Evolutionary conservation across 1,284 basidiomycete species (phyloP).

Genomic region (Trametes sp.): DNA sequence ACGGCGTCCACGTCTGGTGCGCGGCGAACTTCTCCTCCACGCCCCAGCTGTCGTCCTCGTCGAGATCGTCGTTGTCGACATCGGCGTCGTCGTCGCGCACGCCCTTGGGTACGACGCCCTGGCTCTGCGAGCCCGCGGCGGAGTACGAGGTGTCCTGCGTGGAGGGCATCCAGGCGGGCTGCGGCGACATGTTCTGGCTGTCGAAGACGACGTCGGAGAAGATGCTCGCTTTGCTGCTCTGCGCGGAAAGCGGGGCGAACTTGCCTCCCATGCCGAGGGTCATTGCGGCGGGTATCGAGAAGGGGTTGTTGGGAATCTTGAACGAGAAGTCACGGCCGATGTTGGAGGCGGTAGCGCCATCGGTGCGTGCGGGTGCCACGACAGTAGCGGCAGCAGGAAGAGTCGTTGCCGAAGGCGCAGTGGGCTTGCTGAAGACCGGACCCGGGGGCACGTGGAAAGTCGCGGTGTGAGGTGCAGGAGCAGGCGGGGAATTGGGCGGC

Average conservation of each 20-base stretch:
- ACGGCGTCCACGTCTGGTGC: conserved; percentile 63
- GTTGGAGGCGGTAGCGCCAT: conserved; percentile 4
- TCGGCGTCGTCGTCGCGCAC: conserved; percentile 6
- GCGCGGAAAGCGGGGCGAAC: conserved; percentile 51
- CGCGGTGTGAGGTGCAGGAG: conserved; percentile 37
- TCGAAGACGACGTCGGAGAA: conserved; percentile 60
- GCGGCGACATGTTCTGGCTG: conserved; percentile 45
- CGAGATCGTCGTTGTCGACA: conserved; percentile 39
- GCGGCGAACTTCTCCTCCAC: conserved; percentile 66
- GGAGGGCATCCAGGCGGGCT: conserved; percentile 60
- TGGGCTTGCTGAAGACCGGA: conserved; percentile 66
- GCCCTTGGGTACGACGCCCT: conserved; percentile 25
- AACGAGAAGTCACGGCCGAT: conserved; percentile 37
- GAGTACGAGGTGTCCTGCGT: conserved; percentile 68
- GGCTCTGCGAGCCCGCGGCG: conserved; percentile 45
- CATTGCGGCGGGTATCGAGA: conserved; percentile 53
- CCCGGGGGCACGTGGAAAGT: conserved; percentile 47
- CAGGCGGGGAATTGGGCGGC: conserved; percentile 63
- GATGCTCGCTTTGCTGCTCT: conserved; percentile 60
- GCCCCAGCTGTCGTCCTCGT: conserved; percentile 79
- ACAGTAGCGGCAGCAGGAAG: conserved; percentile 36
- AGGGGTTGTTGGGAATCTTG: conserved; percentile 45
- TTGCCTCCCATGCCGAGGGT: conserved; percentile 50
- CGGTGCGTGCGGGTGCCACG: conserved; percentile 9
- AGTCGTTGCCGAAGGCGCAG: conserved; percentile 35